phyloP scores from a whole-genome alignment of 192 early-diverging fungal species.

The Diversispora epigaea region DNA sequence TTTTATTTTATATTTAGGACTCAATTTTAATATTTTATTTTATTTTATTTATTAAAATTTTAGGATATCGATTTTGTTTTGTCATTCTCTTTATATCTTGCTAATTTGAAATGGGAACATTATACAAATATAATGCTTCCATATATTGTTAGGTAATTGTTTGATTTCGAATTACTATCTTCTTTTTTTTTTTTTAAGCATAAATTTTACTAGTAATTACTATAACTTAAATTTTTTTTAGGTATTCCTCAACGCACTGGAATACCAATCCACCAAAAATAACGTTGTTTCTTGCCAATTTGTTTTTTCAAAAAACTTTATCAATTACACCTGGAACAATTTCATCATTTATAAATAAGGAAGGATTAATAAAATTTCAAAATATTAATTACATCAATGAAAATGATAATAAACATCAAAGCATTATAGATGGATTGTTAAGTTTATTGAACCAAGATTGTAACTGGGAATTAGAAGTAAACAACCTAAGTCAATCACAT shows the following conservation, averaged over 20 bases:
- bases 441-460: constrained; percentile 32
- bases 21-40: not conserved
- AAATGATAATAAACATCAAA: not conserved
- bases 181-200: too few species aligned
- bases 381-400: not conserved
- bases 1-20: not conserved
- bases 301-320: constrained; percentile 44
- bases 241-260: constrained; percentile 47
- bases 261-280: constrained; percentile 39
- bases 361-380: constrained; percentile 53
- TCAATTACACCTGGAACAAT: constrained; percentile 43
- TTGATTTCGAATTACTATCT: not conserved
- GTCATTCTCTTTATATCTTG: constrained; percentile 66
- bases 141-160: constrained; percentile 54
- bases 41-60: not conserved
- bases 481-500: constrained; percentile 40
- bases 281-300: constrained; percentile 49
- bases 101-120: constrained; percentile 64
- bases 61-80: constrained; percentile 60
- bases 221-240: constrained; percentile 8
- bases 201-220: not conserved
- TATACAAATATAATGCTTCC: constrained; percentile 76
- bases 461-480: constrained; percentile 54
- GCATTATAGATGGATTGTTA: constrained; percentile 28
- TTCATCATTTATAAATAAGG: constrained; percentile 46